Evolutionary conservation across 202 grass and related monocot species (phyloP).

Genomic region (Musa balbisiana): DNA sequence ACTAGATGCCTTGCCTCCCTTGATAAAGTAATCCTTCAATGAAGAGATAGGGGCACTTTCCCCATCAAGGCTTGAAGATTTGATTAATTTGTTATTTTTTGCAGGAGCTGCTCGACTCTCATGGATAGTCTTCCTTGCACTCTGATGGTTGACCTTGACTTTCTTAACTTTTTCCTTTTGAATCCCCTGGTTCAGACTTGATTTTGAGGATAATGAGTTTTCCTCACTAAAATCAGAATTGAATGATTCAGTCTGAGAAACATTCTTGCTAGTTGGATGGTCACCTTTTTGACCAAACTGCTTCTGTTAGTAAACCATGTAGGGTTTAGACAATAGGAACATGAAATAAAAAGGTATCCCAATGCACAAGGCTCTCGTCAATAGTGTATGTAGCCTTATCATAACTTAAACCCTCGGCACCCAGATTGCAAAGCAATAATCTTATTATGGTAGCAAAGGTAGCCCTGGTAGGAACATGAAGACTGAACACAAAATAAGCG

Average conservation of each 20-base stretch:
- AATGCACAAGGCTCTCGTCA: not conserved
- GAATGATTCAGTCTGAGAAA: slow-evolving; percentile 24
- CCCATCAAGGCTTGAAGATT: slow-evolving; percentile 27
- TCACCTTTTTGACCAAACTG: slow-evolving; percentile 32
- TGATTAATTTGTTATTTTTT: slow-evolving; percentile 18
- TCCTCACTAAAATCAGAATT: slow-evolving; percentile 33
- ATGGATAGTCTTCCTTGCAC: slow-evolving; percentile 18
- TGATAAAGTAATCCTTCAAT: slow-evolving; percentile 15
- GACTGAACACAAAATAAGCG: slow-evolving; percentile 11
- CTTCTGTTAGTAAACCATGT: slow-evolving; percentile 38
- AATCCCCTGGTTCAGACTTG: slow-evolving; percentile 29
- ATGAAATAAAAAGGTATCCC: not conserved
- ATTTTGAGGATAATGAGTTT: slow-evolving; percentile 35
- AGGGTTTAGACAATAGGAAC: not conserved
- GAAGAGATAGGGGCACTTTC: slow-evolving; percentile 12
- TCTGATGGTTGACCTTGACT: slow-evolving; percentile 13
- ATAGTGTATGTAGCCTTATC: not conserved
- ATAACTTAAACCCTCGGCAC: not conserved
- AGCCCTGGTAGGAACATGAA: slow-evolving; percentile 16
- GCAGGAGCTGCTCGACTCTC: slow-evolving; percentile 8
- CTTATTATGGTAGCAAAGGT: not conserved
- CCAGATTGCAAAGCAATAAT: not conserved
- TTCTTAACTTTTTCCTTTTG: slow-evolving; percentile 39
- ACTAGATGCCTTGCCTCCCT: slow-evolving; percentile 15
- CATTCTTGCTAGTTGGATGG: slow-evolving; percentile 27